Evolutionary conservation across 1,139 yeast species (phyloP), one percentile per base, ranked within the genome.

Genomic region (Debaryomyces robertsiae): DNA sequence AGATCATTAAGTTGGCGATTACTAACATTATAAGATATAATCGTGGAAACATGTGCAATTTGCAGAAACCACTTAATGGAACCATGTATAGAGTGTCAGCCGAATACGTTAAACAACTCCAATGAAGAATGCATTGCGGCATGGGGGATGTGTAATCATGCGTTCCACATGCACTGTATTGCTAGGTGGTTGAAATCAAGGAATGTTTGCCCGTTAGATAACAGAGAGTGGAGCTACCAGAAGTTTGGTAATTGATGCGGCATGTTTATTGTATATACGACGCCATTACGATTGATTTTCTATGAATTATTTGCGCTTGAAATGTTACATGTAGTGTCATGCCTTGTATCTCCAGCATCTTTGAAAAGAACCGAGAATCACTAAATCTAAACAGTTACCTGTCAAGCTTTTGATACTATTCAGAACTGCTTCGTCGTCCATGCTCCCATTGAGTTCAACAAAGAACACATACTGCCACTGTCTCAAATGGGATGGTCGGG

Each of bases 11-110:
- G 24, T 16, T 27, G 22, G 24, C 3, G 7, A n/a, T 19, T 58
- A 59, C 69, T 61, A 63, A 63, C 66, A 37, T 13, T 17, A 43
- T 34, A 42, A 61, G 81, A 89, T 65, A 87, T 90, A 46, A 94
- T 84, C 39, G 95, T 93, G 45, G 98, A 94, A 53, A 90, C 89
- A 43, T 94, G 99, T 72, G 98, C 99, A 33, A 94, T 94, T 61
- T 94, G 99, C 75, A 80, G 98, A 58, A 94, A 93, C 64, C 98
- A 93, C 65, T 78, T 93, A 54, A 94, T 94, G 99, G 99, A 94
- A 55, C 95, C 95, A 17, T 94, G 99, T 65, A 93, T 94, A 51
- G 98, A 91, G 61, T 94, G 99, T 61, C 96, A 90, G 63, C 87
- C 96, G 13, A 83, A 84, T 55, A 83, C 85, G 30, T 83, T 82